Base-by-base conservation (phyloP, 345 rosid species). In the Camelina sativa region DNA sequence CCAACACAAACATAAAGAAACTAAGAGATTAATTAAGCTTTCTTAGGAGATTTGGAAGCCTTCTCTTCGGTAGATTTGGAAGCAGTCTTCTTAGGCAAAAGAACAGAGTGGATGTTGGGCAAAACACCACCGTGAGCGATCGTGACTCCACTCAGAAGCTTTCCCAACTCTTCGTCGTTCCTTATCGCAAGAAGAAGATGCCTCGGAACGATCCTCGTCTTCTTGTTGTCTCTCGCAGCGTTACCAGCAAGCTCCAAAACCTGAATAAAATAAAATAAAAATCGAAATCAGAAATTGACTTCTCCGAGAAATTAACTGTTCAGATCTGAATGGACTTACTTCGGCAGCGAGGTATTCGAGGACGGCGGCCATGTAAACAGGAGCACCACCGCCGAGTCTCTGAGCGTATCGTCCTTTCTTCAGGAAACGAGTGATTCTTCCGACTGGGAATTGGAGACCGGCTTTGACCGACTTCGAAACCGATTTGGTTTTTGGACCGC, bases 281-380 rank as follows among this genome's bases (percentile, higher is more conserved):
- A 7, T 7, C 8, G 37, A 6, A 15, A 8, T 54, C 22, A 75
- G 59, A 50, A 25, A 37, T 23, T 3, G 47, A 38, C 11, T 43
- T 13, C 3, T 12, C n/a, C 2, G 16, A 4, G 6, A 43, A 43
- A 6, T 46, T 46, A 11, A 52, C 2, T 32, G 13, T 12, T 35
- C 2, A 17, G 54, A 50, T 50, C 7, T 10, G 2, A 8, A 13
- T 7, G 0, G 6, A 34, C 58, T 56, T 67, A 89, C 97, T 84
- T 91, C 93, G 40, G 97, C 97, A 4, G 97, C 97, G 6, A 89
- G 87, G 59, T 89, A 91, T 57, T 91, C 97, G 3, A 91, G 97
- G 2, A 91, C 97, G 7, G 97, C 95, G 28, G 97, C 97, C 58
- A 89, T 73, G 76, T 91, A 91, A 44, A 91, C 93, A 2, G 97